Percentiles rank a stretch among this genome's conserved stretches.
phyloP scores from a whole-genome alignment of 2,329 filamentous ascomycete species.

The Alternaria longipes region DNA sequence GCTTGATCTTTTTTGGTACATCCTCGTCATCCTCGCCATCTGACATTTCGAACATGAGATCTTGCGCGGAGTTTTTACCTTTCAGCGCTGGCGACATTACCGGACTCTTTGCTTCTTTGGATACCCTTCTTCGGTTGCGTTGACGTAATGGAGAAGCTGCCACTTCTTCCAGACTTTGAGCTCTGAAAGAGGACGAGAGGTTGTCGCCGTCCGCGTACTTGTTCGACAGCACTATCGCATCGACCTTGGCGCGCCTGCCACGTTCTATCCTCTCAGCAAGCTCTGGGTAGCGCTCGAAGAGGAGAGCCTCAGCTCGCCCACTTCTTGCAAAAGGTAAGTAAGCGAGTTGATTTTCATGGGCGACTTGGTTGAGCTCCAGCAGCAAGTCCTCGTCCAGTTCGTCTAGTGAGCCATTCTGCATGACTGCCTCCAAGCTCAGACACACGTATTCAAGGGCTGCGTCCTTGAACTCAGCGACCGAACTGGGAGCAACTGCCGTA shows the following conservation, averaged over 20 bases:
- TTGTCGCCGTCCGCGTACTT: conserved; percentile 72
- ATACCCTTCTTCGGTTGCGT: conserved; percentile 53
- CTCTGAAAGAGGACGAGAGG: conserved; percentile 68
- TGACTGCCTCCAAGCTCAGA: conserved; percentile 87
- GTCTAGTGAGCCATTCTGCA: conserved; percentile 88
- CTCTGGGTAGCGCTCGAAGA: conserved; percentile 72
- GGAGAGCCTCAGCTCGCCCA: conserved; percentile 71
- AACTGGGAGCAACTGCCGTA: conserved; percentile 85
- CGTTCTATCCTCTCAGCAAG: conserved; percentile 73
- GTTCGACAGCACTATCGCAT: conserved; percentile 76
- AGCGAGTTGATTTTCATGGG: conserved; percentile 82
- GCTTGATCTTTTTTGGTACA: conserved; percentile 28
- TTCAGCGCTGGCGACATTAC: conserved; percentile 72
- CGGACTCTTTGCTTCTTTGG: conserved; percentile 64
- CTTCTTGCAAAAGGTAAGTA: conserved; percentile 80
- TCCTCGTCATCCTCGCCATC: conserved; percentile 65
- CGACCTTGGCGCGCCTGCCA: conserved; percentile 73
- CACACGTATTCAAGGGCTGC: conserved; percentile 90
- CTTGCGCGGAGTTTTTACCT: conserved; percentile 72
- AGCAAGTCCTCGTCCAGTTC: conserved; percentile 87
- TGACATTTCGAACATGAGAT: conserved; percentile 95
- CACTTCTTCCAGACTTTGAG: conserved; percentile 72
- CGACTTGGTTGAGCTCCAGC: conserved; percentile 78
- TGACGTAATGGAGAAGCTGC: conserved; percentile 57
- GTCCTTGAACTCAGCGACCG: conserved; percentile 85